Evolutionary conservation across 768 basidiomycete genomes (phyloP), one percentile per base, ranked within the genome.

Genomic region (Boletales sp.): DNA sequence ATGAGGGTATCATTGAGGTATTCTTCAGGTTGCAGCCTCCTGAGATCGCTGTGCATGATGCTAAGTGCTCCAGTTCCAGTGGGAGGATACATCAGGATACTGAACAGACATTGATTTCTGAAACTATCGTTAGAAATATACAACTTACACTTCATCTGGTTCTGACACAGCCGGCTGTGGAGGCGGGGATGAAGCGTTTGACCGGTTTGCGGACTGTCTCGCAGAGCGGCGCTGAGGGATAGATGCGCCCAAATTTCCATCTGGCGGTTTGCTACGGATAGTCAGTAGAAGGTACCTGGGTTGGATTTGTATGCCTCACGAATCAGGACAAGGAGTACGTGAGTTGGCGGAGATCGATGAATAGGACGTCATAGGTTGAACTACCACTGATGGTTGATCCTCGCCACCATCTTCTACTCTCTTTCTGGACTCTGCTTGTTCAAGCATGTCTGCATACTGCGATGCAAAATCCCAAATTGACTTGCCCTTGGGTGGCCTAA

Each of bases 1-100:
- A 98, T 94, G 32, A 99, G 72, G 0, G 91, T 97, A 70, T 99
- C 97, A 63, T 99, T 99, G 42, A 99, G 75, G 65, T 86, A 98
- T 65, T 95, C 90, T 30, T 82, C 83, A 0, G 86, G 84, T 44
- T 81, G 70, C 30, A 97, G 67, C 10, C 95, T 83, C 47, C 73
- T 73, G 24, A 86, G 68, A 60, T 98, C 97, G 19, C 83, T 85
- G 36, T 79, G 77, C 13, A 86, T 94, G 58, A 99, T 79, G 54
- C 85, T 87, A 35, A 98, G 81, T 3, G 86, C 85, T 8, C 90
- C 88, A 14, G 80, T 77, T 4, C 79, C 76, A 15, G 77, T 77
- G 39, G 77, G 80, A 24, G 90, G 90, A 64, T 88, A 93, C 24
- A 86, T 79, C 41, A 92, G 64, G 21, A 91, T 76, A n/a, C 90